These are phyloP conservation scores for Phaeoacremonium minimum DNA, from an alignment of 2,329 filamentous ascomycete species.

Conservation along the genomic window DNA sequence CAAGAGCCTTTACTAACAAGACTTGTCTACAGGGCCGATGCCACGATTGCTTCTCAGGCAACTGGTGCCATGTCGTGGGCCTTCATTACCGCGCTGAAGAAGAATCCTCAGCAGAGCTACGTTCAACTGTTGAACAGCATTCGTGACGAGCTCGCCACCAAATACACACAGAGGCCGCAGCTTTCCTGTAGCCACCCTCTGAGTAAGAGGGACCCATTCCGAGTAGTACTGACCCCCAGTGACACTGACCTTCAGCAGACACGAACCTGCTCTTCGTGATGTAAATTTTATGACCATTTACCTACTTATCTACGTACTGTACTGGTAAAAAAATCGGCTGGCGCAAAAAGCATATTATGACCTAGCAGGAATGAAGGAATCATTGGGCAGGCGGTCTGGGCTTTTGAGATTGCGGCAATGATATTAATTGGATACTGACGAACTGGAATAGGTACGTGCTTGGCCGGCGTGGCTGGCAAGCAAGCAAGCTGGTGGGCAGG, in stretches of 20 bases:
- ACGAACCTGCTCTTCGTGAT: constrained; percentile 61
- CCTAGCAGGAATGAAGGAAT: no score
- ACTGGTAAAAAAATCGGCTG: no score
- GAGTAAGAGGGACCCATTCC: constrained; percentile 54
- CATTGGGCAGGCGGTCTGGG: no score
- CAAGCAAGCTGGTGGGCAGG: no score
- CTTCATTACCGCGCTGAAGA: constrained; percentile 87
- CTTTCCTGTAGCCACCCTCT: constrained; percentile 94
- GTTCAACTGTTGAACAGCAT: constrained; percentile 96
- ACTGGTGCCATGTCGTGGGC: constrained; percentile 99
- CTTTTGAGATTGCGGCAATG: no score
- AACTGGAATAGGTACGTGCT: no score
- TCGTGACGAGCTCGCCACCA: constrained; percentile 80
- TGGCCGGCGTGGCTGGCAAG: no score
- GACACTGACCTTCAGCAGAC: constrained; percentile 33
- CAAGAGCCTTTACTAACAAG: constrained; percentile 2
- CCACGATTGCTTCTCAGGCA: constrained; percentile 83
- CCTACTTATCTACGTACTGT: no score
- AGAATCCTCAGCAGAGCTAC: constrained; percentile 97
- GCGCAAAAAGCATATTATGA: no score
- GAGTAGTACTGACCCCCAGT: constrained; percentile 1
- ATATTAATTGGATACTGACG: no score
- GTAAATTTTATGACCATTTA: no score
- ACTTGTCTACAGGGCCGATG: constrained; percentile 68
- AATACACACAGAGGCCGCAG: constrained; percentile 94